Evolutionary conservation across 2,329 filamentous ascomycete species (phyloP), one percentile per base, ranked within the genome.

Genomic region (Colletotrichum higginsianum): DNA sequence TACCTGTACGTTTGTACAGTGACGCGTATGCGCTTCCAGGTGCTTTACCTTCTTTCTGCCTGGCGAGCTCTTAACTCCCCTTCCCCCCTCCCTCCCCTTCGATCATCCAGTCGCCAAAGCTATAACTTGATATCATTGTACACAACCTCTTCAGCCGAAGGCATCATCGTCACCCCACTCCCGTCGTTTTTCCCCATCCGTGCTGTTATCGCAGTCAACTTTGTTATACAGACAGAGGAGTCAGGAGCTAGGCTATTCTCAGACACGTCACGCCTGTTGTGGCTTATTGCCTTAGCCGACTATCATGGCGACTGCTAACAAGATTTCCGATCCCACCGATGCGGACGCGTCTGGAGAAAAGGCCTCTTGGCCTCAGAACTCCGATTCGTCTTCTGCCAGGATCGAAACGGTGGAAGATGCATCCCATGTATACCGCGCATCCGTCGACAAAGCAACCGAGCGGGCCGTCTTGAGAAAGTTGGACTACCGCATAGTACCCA

Each of bases 401-500:
- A 64, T 67, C 30, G 74, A 75, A 47, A 62, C 57, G 8, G 30
- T 61, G 8, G 57, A 67, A 16, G 13, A 62, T n/a, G 65, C 47
- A 38, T 13, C 21, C 18, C 18, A 9, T 6, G 5, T 15, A 15
- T 13, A 44, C 6, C 30, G 42, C 5, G 12, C 11, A 3, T 35
- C 50, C 12, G 64, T 73, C 7, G 67, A 71, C 30, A 67, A 71
- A 58, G 55, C 50, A 13, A 71, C 62, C 15, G 71, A 73, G 26
- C 58, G 63, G 15, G 50, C 50, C 8, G 44, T 75, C 23, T 38
- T 74, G 42, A 60, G 62, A 74, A 81, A 82, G 74, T 74, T 81
- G 3, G 79, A 81, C 66, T 66, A 73, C 42, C 77, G 79, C 3
- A 80, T 81, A 61, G 75, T 81, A 46, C 79, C 79, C 13, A 78